A percentile compares a stretch with the other conserved stretches of the same genome.
phyloP scores from a whole-genome alignment of 345 rosid genomes.

The Eucalyptus polybractea region DNA sequence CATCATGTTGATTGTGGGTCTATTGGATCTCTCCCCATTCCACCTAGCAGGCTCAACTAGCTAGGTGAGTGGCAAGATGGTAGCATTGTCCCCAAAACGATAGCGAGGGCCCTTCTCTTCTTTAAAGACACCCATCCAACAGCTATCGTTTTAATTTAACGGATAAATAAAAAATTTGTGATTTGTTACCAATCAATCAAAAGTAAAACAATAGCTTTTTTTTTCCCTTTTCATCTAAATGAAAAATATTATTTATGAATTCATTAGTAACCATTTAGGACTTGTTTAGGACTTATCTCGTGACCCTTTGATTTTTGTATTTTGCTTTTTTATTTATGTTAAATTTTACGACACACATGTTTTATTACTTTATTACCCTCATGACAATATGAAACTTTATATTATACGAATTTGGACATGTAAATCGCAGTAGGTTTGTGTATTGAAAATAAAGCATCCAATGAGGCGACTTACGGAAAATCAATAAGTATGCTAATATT shows the following conservation, averaged over 20 bases:
- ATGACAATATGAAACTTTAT: not conserved
- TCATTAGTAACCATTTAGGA: not conserved
- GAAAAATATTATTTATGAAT: not conserved
- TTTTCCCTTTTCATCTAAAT: not conserved
- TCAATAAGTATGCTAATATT: not conserved
- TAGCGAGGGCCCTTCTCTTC: not conserved
- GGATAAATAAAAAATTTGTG: not conserved
- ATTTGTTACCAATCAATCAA: not conserved
- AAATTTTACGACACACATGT: accelerated
- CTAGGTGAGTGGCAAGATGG: not conserved
- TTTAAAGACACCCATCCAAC: not conserved
- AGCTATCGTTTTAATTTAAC: not conserved
- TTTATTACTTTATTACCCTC: not conserved
- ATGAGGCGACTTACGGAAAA: not conserved
- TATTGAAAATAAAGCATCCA: not conserved
- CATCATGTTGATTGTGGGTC: not conserved
- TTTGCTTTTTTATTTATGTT: not conserved
- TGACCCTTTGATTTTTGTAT: not conserved
- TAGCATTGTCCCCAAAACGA: not conserved
- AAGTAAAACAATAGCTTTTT: not conserved
- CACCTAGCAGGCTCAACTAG: not conserved
- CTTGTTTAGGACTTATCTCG: not conserved
- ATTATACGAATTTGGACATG: not conserved
- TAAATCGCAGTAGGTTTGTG: not conserved
- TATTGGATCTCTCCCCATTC: not conserved